These are phyloP conservation scores for Peziza echinospora DNA, from an alignment of 495 filamentous ascomycete species.

Conservation along the genomic window DNA sequence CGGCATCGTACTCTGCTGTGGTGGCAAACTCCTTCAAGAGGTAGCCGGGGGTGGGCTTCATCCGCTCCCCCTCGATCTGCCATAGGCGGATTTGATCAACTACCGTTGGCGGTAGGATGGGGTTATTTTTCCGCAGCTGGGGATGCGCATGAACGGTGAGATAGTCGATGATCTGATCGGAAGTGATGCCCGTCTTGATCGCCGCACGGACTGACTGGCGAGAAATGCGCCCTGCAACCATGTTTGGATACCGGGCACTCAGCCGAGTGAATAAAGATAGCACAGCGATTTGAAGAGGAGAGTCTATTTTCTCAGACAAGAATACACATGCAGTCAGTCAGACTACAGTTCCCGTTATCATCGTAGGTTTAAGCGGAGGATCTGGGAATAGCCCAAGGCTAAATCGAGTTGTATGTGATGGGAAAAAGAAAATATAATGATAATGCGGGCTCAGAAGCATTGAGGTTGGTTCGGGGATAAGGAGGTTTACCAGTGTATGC, in stretches of 20 bases:
- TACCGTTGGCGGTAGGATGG: slow-evolving; percentile 76
- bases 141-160: slow-evolving; percentile 78
- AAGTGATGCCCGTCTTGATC: slow-evolving; percentile 75
- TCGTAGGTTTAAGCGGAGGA: too few species aligned
- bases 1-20: slow-evolving; percentile 51
- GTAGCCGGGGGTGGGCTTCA: slow-evolving; percentile 60
- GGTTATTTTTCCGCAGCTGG: slow-evolving; percentile 52
- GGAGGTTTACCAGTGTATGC: slow-evolving; percentile 50
- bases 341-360: too few species aligned
- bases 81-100: slow-evolving; percentile 93
- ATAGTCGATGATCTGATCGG: slow-evolving; percentile 81
- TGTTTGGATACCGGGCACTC: slow-evolving; percentile 69
- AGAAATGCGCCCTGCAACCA: slow-evolving; percentile 75
- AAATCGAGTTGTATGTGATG: too few species aligned
- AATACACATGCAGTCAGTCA: too few species aligned
- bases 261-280: slow-evolving; percentile 76
- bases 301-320: too few species aligned
- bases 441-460: too few species aligned
- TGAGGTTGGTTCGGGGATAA: too few species aligned
- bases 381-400: too few species aligned
- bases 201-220: slow-evolving; percentile 67
- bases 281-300: slow-evolving; percentile 78
- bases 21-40: slow-evolving; percentile 74
- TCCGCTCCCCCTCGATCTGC: slow-evolving; percentile 91
- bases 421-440: too few species aligned